A percentile compares a stretch with the other conserved stretches of the same genome.
Evolutionary conservation across 805 yeast genomes (phyloP).

Genomic region (Dipodascopsis tothii): DNA sequence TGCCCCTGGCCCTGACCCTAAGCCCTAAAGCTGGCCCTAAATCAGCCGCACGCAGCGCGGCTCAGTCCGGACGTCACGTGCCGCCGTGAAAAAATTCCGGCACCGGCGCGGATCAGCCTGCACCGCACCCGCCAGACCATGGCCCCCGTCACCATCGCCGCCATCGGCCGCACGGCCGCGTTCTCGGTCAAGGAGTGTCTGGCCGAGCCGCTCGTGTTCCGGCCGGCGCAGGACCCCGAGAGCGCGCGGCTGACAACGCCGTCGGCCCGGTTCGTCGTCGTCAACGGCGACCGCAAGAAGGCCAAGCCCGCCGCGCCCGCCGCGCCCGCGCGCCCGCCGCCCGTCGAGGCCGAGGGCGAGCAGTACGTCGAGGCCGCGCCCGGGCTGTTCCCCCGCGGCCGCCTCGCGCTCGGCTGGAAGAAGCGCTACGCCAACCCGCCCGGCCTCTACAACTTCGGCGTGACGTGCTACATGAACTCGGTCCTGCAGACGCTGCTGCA

Average conservation of each 20-base stretch:
- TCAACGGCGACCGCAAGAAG: constrained; percentile 2
- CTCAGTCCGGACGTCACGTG: no score
- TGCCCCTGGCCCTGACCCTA: no score
- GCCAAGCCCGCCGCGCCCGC: constrained; percentile 1
- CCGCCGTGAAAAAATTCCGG: no score
- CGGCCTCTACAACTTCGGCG: constrained; percentile 85
- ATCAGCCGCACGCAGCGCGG: no score
- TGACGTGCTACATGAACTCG: constrained; percentile 92
- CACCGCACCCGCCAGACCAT: no score
- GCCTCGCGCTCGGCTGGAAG: constrained; percentile 13
- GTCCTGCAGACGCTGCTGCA: constrained; percentile 89
- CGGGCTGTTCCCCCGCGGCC: constrained; percentile 9
- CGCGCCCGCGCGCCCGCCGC: not conserved
- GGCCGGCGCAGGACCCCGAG: constrained; percentile 14
- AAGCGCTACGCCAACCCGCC: constrained; percentile 14
- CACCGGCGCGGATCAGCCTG: no score
- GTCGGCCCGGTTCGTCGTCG: constrained; percentile 12
- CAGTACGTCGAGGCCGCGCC: constrained; percentile 5
- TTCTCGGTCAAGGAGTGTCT: constrained; percentile 12
- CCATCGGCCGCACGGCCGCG: constrained; percentile 10
- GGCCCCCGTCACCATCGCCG: constrained; percentile 13
- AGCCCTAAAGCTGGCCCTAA: no score
- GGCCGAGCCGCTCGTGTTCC: constrained; percentile 15
- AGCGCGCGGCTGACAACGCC: constrained; percentile 10
- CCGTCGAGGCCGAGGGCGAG: constrained; percentile 3